phyloP scores from a whole-genome alignment of 192 early-diverging fungal genomes.

The Coemansia guatemalensis region DNA sequence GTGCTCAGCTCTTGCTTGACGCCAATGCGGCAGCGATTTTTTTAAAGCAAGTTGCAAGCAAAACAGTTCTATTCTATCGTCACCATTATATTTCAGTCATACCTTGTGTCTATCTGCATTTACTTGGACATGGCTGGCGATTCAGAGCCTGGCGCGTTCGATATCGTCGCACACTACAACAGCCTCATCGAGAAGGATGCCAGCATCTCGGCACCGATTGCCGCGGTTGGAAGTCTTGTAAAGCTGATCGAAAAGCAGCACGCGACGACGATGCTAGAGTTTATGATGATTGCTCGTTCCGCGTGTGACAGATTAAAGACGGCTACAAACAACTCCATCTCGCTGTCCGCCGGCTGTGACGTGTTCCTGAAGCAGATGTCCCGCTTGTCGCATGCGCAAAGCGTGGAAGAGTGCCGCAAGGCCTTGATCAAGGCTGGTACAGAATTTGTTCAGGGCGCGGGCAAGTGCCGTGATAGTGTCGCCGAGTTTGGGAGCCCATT shows the following conservation, averaged over 20 bases:
- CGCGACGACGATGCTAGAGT: constrained; percentile 88
- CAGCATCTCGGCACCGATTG: constrained; percentile 74
- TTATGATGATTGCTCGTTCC: constrained; percentile 71
- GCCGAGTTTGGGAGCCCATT: constrained; percentile 78
- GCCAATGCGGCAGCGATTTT: not conserved
- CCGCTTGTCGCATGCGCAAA: constrained; percentile 42
- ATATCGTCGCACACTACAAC: constrained; percentile 44
- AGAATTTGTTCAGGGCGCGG: constrained; percentile 73
- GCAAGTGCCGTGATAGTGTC: constrained; percentile 68
- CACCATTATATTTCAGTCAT: not conserved
- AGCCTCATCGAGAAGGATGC: constrained; percentile 33
- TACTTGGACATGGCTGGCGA: constrained; percentile 6
- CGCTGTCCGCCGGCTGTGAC: constrained; percentile 85
- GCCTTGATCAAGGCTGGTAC: constrained; percentile 68
- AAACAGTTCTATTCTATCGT: not conserved
- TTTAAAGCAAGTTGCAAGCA: not conserved
- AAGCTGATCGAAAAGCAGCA: constrained; percentile 65
- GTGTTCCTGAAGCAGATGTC: constrained; percentile 65
- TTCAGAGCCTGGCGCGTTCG: constrained; percentile 8
- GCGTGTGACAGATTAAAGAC: constrained; percentile 67
- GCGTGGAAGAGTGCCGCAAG: constrained; percentile 70
- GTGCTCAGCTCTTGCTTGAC: not conserved
- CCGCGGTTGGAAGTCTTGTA: constrained; percentile 70
- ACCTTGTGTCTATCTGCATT: not conserved
- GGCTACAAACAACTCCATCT: constrained; percentile 71